Evolutionary conservation across 2,329 filamentous ascomycete genomes (phyloP).

Genomic region (Helotiales sp.): DNA sequence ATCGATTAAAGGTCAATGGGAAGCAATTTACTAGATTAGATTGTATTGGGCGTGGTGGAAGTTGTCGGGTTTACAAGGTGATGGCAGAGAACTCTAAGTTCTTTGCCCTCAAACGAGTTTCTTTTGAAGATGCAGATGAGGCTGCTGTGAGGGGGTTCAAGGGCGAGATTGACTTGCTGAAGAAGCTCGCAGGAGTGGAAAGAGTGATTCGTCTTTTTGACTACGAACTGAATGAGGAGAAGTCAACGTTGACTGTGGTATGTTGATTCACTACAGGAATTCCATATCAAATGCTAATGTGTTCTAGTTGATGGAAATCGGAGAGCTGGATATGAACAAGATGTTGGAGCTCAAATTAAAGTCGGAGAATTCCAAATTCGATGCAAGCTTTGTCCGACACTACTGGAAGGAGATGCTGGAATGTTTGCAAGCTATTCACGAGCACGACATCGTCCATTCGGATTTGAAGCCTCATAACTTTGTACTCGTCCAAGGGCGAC

Average conservation of each 20-base stretch:
- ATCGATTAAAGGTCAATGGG: constrained; percentile 86
- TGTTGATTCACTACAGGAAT: constrained; percentile 45
- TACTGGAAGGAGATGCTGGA: constrained; percentile 99
- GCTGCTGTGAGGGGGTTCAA: constrained; percentile 84
- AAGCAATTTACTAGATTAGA: constrained; percentile 90
- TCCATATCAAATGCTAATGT: constrained; percentile 32
- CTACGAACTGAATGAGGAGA: constrained; percentile 91
- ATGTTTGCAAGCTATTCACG: constrained; percentile 87
- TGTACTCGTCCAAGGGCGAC: constrained; percentile 82
- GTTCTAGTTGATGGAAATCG: constrained; percentile 88
- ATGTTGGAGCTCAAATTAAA: constrained; percentile 77
- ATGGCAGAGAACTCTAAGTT: constrained; percentile 97
- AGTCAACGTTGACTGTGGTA: constrained; percentile 84
- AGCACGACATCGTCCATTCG: constrained; percentile 91
- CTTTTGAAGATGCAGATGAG: constrained; percentile 88
- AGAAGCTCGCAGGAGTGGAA: constrained; percentile 81
- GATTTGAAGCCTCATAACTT: constrained; percentile 98
- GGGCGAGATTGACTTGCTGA: constrained; percentile 91
- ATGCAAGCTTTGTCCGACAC: constrained; percentile 90
- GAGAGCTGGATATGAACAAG: constrained; percentile 89
- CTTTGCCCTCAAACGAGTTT: constrained; percentile 91
- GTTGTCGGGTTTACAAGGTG: constrained; percentile 92
- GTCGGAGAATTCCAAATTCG: constrained; percentile 75
- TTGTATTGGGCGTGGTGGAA: constrained; percentile 89
- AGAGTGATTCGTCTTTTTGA: constrained; percentile 90